A percentile compares a stretch with the other conserved stretches of the same genome.
Evolutionary conservation across 257 asterid genomes (phyloP).

Genomic region (Solanum neorickii): DNA sequence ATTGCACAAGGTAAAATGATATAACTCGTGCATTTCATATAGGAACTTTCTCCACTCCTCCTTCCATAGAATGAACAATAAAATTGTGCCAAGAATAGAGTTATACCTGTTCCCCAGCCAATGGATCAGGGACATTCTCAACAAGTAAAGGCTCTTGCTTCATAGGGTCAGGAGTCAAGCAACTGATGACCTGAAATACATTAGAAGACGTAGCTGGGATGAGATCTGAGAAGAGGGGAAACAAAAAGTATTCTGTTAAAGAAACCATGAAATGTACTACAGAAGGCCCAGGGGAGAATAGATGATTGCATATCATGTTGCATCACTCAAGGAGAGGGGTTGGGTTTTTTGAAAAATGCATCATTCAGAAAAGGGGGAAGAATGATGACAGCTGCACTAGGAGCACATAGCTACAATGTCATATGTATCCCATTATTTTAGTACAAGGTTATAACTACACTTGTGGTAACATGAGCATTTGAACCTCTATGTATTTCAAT

Average conservation of each 20-base stretch:
- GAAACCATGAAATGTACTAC: background rate
- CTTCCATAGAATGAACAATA: background rate
- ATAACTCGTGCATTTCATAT: background rate
- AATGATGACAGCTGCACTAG: background rate
- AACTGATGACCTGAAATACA: constrained; percentile 51
- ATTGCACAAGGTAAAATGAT: background rate
- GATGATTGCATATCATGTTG: background rate
- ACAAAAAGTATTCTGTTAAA: background rate
- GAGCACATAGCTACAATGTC: background rate
- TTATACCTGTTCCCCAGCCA: constrained; percentile 96
- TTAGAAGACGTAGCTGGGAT: constrained; percentile 1
- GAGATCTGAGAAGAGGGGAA: background rate
- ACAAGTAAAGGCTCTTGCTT: constrained; percentile 73
- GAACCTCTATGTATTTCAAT: background rate
- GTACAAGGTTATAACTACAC: background rate
- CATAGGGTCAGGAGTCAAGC: constrained; percentile 78
- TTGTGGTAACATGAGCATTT: background rate
- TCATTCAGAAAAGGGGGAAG: background rate
- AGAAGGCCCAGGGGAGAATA: background rate
- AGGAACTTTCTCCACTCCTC: background rate
- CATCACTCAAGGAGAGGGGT: background rate
- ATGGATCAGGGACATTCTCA: constrained; percentile 71
- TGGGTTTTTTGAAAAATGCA: background rate
- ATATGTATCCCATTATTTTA: background rate
- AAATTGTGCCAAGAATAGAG: background rate